These are phyloP conservation scores for Lipomyces starkeyi DNA, from an alignment of 805 yeast genomes.

Conservation along the genomic window DNA sequence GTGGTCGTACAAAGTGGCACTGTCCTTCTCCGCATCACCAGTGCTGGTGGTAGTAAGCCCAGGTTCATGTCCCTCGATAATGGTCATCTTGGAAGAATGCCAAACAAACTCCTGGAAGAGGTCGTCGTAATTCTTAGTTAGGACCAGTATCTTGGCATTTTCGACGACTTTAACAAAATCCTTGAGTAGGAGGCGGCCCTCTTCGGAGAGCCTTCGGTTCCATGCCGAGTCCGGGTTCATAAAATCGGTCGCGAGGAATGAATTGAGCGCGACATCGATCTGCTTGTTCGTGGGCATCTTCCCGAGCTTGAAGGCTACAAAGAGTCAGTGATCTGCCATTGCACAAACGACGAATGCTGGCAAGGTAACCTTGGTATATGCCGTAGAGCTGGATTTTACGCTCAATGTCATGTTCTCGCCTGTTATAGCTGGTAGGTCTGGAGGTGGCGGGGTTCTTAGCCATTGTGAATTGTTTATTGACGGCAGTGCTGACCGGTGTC, in stretches of 20 bases:
- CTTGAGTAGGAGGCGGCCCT: constrained; percentile 22
- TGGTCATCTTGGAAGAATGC: constrained; percentile 24
- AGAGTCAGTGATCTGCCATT: neutral
- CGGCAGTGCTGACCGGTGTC: neutral
- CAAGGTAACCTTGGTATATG: constrained; percentile 17
- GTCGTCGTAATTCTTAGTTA: constrained; percentile 32
- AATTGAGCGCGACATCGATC: constrained; percentile 33
- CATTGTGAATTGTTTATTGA: neutral
- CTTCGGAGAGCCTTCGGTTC: constrained; percentile 25
- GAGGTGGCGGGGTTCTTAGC: neutral
- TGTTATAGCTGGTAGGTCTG: neutral
- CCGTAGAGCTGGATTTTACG: constrained; percentile 33
- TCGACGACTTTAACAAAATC: constrained; percentile 24
- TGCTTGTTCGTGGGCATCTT: constrained; percentile 38
- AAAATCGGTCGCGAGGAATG: constrained; percentile 21
- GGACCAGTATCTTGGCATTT: constrained; percentile 19
- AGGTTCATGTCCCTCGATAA: neutral
- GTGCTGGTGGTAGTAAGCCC: neutral
- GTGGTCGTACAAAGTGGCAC: constrained; percentile 27
- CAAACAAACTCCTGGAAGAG: constrained; percentile 35
- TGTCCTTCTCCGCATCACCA: constrained; percentile 17
- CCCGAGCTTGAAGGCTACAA: constrained; percentile 30
- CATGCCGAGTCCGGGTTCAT: constrained; percentile 17
- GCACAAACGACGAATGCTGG: neutral
- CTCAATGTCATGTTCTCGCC: constrained; percentile 23